Percentiles rank a stretch among this genome's conserved stretches.
phyloP scores from a whole-genome alignment of 495 filamentous ascomycete species.

The Penicillium atrosanguineum region DNA sequence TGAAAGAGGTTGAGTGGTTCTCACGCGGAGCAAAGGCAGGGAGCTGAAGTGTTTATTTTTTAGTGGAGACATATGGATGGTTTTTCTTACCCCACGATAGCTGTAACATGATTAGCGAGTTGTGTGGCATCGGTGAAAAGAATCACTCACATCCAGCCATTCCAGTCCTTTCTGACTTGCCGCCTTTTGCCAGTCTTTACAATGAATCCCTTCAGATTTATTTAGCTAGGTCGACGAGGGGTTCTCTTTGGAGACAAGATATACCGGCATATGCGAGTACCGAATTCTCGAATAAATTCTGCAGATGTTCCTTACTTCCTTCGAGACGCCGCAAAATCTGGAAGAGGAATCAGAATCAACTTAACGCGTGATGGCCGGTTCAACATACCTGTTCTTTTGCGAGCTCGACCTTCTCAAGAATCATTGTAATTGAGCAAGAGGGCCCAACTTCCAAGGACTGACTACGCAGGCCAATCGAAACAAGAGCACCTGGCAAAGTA shows the following conservation, averaged over 20 bases:
- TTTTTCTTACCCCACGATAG: no score
- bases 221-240: not conserved
- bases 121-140: no score
- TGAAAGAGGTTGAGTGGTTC: no score
- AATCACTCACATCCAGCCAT: not conserved
- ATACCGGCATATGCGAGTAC: not conserved
- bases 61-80: no score
- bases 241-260: not conserved
- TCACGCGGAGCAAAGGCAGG: no score
- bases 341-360: not conserved
- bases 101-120: no score
- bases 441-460: not conserved
- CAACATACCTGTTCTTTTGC: not conserved
- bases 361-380: not conserved
- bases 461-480: not conserved
- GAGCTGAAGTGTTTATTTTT: no score
- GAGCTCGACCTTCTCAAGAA: not conserved
- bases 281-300: not conserved
- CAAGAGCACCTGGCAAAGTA: not conserved
- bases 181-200: not conserved
- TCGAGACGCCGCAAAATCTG: not conserved
- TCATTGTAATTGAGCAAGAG: not conserved
- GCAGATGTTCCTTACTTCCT: not conserved
- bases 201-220: not conserved
- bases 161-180: not conserved